Evolutionary conservation across 2,329 filamentous ascomycete species (phyloP).

Genomic region (Endocalyx cinctus): DNA sequence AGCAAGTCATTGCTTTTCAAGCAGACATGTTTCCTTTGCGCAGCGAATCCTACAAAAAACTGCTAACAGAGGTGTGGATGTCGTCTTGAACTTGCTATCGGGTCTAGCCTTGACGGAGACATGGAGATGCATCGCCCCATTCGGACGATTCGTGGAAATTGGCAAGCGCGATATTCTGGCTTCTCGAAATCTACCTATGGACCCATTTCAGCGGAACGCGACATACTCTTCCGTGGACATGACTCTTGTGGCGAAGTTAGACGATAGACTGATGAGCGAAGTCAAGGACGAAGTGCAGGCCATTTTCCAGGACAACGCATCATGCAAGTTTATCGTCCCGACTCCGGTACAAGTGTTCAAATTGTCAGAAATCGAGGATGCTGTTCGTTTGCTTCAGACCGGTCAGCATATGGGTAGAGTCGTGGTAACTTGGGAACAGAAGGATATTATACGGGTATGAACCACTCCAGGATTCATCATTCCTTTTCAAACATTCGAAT

Average conservation of each 20-base stretch:
- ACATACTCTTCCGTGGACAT: background rate
- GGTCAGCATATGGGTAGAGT: background rate
- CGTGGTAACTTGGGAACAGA: background rate
- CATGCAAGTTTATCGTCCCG: background rate
- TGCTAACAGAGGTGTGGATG: slow-evolving; percentile 15
- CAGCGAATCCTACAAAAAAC: slow-evolving; percentile 13
- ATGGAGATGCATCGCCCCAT: slow-evolving; percentile 23
- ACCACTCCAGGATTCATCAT: too few relatives aligned
- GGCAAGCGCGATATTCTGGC: slow-evolving; percentile 19
- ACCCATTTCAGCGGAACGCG: background rate
- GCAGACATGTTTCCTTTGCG: slow-evolving; percentile 16
- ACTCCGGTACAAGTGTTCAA: background rate
- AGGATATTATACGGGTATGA: too few relatives aligned
- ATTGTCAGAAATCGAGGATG: background rate
- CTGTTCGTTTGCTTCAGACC: background rate
- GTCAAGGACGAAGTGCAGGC: background rate
- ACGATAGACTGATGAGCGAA: background rate
- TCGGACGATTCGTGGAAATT: slow-evolving; percentile 26
- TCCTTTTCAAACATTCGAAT: too few relatives aligned
- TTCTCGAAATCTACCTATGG: background rate
- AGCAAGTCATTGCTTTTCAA: slow-evolving; percentile 19
- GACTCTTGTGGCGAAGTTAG: background rate
- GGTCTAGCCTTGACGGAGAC: slow-evolving; percentile 18
- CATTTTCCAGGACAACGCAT: background rate
- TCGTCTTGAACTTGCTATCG: slow-evolving; percentile 17